Evolutionary conservation across 1,139 yeast species (phyloP).

Genomic region (Candida tropicalis): DNA sequence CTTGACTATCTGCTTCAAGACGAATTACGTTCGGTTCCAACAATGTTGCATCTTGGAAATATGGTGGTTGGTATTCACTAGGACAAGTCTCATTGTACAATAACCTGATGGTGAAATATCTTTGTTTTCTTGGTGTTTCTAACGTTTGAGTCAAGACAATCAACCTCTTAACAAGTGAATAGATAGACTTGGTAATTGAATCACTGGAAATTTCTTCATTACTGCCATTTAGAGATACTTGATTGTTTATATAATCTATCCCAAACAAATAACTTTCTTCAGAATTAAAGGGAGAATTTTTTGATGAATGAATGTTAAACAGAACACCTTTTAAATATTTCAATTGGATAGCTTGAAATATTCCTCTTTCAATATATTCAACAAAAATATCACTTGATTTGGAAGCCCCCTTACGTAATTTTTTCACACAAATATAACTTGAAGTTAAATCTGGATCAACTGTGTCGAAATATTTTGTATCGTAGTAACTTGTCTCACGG

Average conservation of each 20-base stretch:
- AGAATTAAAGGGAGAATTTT: conserved; percentile 33
- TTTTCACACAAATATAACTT: conserved; percentile 45
- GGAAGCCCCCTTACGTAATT: conserved; percentile 44
- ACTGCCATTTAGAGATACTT: conserved; percentile 9
- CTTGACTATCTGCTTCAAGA: conserved; percentile 8
- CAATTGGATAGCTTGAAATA: conserved; percentile 42
- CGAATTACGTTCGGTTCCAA: conserved; percentile 20
- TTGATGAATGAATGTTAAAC: conserved; percentile 43
- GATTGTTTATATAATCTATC: conserved; percentile 35
- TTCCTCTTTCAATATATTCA: conserved; percentile 55
- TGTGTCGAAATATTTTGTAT: conserved; percentile 38
- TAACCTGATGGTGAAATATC: conserved; percentile 47
- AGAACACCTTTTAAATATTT: conserved; percentile 47
- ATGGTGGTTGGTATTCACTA: conserved; percentile 46
- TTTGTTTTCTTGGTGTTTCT: conserved; percentile 48
- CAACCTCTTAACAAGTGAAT: conserved; percentile 43
- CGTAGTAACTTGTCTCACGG: conserved; percentile 49
- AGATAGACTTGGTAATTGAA: conserved; percentile 29
- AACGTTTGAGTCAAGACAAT: conserved; percentile 55
- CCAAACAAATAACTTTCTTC: conserved; percentile 53
- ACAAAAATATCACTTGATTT: conserved; percentile 26
- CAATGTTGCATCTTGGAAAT: conserved; percentile 40
- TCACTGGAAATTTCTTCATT: conserved; percentile 19
- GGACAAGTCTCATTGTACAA: conserved; percentile 52
- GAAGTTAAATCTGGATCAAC: conserved; percentile 20